Base-by-base conservation (phyloP, 2,329 filamentous ascomycete genomes). In the Helminthosporium solani region DNA sequence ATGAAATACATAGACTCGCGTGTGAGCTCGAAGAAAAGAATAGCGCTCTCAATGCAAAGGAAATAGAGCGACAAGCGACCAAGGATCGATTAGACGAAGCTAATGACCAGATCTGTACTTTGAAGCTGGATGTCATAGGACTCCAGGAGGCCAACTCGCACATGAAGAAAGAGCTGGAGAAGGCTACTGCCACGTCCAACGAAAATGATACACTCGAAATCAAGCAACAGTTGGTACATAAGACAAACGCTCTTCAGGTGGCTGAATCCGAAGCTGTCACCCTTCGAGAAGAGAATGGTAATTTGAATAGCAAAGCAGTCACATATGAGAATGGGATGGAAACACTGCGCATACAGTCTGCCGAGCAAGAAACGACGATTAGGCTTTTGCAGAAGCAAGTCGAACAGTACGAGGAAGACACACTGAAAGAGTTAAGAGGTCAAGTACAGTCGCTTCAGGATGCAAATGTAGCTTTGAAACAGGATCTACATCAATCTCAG, bases 11-110 rank as follows among this genome's bases (percentile, higher is more conserved):
- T 39, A 45, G 47, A 16, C 35, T 60, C 3, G 51, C 35, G 2
- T 33, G 34, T 7, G 52, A 62, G 21, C 42, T 43, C 11, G 35
- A 54, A 14, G 55, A 54, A 6, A 60, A 49, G 20, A 45, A 57
- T 11, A 44, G 36, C 2, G 20, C 23, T 5, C 21, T 52, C 9
- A 21, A n/a, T 25, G 49, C 12, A 19, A 38, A 16, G 14, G 49
- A 23, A 28, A 9, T 15, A 28, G 19, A 18, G 15, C n/a, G 28
- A 39, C 3, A 9, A 34, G 1, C 27, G 2, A 43, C 50, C 7
- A 42, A 40, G 31, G 40, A 38, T 2, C 28, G 42, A 11, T 35
- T 58, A 18, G 36, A 56, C 12, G 15, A 18, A 16, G 35, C 34
- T 25, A 39, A 49, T 14, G 35, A 45, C 9, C 39, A 56, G 20